Base-by-base conservation (phyloP, 441 rosid genomes). In the Pelargonium hybrid region DNA sequence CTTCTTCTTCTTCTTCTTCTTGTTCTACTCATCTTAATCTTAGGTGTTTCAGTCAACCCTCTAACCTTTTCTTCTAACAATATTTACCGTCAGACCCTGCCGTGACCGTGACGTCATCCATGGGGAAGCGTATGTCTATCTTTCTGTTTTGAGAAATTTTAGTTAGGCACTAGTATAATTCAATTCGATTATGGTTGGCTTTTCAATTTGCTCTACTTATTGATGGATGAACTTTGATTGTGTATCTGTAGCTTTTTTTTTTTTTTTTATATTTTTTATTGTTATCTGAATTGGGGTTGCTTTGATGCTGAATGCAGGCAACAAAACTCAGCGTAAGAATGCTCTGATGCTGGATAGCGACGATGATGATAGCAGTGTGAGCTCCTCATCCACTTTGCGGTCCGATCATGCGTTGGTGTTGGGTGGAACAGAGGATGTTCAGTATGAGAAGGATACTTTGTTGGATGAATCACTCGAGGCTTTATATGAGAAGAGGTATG, bases 401-500 rank as follows among this genome's bases (percentile, higher is more conserved):
- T 90, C 94, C n/a, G 98, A 94, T 73, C 76, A 52, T 41, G 52
- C 79, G 71, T 84, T 84, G 25, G 87, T 76, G 63, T 72, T 71
- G 3, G 90, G 75, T 54, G 56, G 56, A 18, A 48, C 78, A 61
- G 96, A 89, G 54, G 97, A 89, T 50, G 87, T 85, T 69, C 86
- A 85, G 50, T 15, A 88, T 66, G 85, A 82, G 63, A 87, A 83
- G 77, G 96, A 88, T 80, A 71, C 72, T 78, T 70, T 87, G 71
- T 80, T 94, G 18, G 98, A 90, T 71, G 87, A 88, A 81, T 89
- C 96, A 70, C 81, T 94, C 0, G 99, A 94, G 84, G 93, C 87
- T 75, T 76, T 92, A 50, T 94, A 76, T 26, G 98, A 90, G 85
- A 92, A 87, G 77, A 87, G 98, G 99, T 89, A 52, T 34, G 43